Evolutionary conservation across 805 yeast genomes (phyloP), one percentile per base, ranked within the genome.

Genomic region (Saturnispora serradocipensis): DNA sequence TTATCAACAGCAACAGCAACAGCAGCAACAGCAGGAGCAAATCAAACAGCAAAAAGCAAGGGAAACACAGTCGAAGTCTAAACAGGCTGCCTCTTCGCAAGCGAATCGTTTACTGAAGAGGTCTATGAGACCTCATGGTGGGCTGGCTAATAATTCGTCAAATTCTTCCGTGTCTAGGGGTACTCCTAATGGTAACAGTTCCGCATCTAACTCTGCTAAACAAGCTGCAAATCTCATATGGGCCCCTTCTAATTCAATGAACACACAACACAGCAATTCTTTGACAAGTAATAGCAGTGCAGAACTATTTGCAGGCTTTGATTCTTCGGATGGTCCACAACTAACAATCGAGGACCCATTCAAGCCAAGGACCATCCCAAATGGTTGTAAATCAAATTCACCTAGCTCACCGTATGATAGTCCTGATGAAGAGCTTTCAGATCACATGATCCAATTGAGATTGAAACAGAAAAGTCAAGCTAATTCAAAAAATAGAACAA

Each of bases 221-320:
- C 63, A 63, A 34, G 72, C 72, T 3, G 72, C 72, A 0, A 65
- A 65, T 42, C 53, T 68, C 5, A 67, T 67, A 9, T 69, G 72
- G 72, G 61, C 72, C 5, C 72, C 72, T 8, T 63, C 67, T 2
- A 59, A 59, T 20, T 63, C 70, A 25, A 48, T 67, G 6, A 53
- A 50, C 24, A 45, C 51, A 5, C 39, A 60, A 13, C 56, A 56
- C 16, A 50, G 54, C 20, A 62, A 59, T 46, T 59, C 67, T 8
- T 51, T 66, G 1, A 59, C 52, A 30, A 43, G 58, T 18, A 46
- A n/a, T 8, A 36, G 45, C 43, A 46, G 27, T 25, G 46, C 46
- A 28, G 61, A 61, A 28, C 49, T 58, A 5, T 64, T 63, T 50
- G 57, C 56, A 36, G 66, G 61, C 32, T 63, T 63, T 43, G 67